Evolutionary conservation across 306 rosid species (phyloP), one percentile per base, ranked within the genome.

Genomic region (Quercus wislizeni): DNA sequence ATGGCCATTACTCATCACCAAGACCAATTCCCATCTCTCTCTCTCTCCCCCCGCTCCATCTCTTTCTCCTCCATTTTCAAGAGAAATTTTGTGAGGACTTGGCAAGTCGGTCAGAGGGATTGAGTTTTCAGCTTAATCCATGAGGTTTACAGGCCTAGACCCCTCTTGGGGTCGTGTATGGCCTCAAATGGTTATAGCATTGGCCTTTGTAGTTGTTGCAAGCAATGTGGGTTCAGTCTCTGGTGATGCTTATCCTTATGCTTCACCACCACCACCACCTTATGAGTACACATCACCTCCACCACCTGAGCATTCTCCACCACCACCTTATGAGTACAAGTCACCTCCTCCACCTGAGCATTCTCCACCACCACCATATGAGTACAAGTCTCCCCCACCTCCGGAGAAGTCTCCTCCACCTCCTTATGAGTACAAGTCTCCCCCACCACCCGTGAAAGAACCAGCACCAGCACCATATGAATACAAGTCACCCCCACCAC

Each of bases 251-350:
- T 94, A 94, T 69, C 71, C 88, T 9, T 94, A 94, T 77, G 78
- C 54, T 13, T 92, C 98, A 62, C 94, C 98, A 0, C 97, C 97
- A 13, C 93, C 96, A 33, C 93, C 96, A 0, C 88, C 86, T 4
- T 87, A 87, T 2, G 84, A 77, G 76, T 86, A 86, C 61, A 79
- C 75, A 5, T 79, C 89, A 0, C 87, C 89, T 0, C 89, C 89
- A 0, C 86, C 86, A 23, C 78, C 83, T 2, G 18, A 73, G 0
- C 79, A 51, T 0, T 69, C 76, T 0, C 83, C 83, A 0, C 86
- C 80, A 1, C 55, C 83, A 6, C 79, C 87, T 0, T 86, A 86
- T 20, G 33, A 69, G 33, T 80, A 88, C 74, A 76, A 89, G 11
- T 89, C 93, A 0, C 93, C 93, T 0, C 91, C 93, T 0, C 89